Conservation (phyloP, 2,329 filamentous ascomycete species). For the Canariomyces notabilis region DNA sequence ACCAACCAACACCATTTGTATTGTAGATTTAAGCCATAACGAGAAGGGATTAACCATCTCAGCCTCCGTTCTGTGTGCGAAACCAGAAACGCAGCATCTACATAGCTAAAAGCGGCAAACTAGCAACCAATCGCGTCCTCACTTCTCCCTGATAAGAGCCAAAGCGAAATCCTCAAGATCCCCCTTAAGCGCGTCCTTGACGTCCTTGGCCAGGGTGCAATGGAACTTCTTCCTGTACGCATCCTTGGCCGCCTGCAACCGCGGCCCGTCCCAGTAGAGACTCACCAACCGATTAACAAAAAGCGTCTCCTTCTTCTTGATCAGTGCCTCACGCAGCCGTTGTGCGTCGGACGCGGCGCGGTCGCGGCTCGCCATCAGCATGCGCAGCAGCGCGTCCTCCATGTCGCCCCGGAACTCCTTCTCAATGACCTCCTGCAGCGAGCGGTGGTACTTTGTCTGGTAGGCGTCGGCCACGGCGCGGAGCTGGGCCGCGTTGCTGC, state of each 20-base stretch:
- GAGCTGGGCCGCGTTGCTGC: slow-evolving; percentile 73
- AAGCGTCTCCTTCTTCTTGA: slow-evolving; percentile 3
- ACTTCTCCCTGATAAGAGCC: slow-evolving; percentile 4
- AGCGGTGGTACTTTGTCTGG: slow-evolving; percentile 62
- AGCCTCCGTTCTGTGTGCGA: too few species aligned
- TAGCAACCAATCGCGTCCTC: too few species aligned
- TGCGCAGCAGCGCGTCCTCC: slow-evolving; percentile 66
- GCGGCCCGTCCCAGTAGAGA: slow-evolving; percentile 4
- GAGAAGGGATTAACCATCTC: too few species aligned
- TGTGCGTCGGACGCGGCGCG: neutral
- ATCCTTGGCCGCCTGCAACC: slow-evolving; percentile 3
- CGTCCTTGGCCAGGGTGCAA: neutral
- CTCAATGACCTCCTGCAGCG: slow-evolving; percentile 67
- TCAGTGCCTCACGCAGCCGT: slow-evolving; percentile 2
- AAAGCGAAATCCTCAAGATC: slow-evolving; percentile 5
- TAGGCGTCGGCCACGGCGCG: slow-evolving; percentile 73
- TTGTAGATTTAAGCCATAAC: too few species aligned
- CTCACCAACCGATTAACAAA: slow-evolving; percentile 1
- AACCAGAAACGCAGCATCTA: too few species aligned
- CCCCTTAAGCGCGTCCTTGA: slow-evolving; percentile 1
- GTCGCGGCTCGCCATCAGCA: slow-evolving; percentile 2
- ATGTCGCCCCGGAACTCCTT: slow-evolving; percentile 88
- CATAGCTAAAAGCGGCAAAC: too few species aligned
- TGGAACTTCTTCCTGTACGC: slow-evolving; percentile 3
- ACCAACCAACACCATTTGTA: too few species aligned